Evolutionary conservation across 306 rosid species (phyloP).

Genomic region (Vachellia pachyceras): DNA sequence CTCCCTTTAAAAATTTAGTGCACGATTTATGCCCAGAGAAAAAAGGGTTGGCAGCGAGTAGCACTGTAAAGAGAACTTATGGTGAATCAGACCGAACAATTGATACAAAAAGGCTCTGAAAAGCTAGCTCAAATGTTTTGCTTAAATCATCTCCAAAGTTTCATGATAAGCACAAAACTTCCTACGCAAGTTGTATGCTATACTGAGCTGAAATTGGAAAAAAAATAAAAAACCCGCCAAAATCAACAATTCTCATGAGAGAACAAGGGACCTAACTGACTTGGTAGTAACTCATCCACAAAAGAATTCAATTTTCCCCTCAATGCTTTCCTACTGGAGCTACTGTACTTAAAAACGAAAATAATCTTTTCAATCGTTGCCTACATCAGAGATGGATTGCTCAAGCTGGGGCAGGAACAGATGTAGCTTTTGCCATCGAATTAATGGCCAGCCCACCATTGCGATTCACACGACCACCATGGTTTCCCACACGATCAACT

Average conservation of each 20-base stretch:
- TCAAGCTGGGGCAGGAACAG: too few species aligned
- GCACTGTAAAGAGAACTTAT: neutral
- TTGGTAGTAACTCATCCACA: constrained; percentile 37
- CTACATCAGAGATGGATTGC: too few species aligned
- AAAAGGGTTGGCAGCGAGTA: neutral
- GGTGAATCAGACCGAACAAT: neutral
- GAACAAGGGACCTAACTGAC: constrained; percentile 37
- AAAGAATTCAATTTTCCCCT: constrained; percentile 31
- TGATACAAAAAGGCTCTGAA: neutral
- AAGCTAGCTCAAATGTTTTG: constrained; percentile 6
- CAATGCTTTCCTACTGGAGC: constrained; percentile 41
- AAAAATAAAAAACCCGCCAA: constrained; percentile 45
- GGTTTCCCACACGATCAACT: too few species aligned
- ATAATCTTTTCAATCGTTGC: too few species aligned
- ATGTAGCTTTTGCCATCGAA: too few species aligned
- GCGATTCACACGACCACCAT: too few species aligned
- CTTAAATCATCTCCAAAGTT: constrained; percentile 32
- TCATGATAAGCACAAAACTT: constrained; percentile 44
- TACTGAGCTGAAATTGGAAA: constrained; percentile 32
- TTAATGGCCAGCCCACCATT: too few species aligned
- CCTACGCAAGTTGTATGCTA: constrained; percentile 29
- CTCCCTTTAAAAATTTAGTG: too few species aligned
- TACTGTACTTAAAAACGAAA: constrained; percentile 33
- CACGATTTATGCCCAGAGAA: too few species aligned
- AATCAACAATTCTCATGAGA: constrained; percentile 36